Percentiles rank a stretch among this genome's conserved stretches.
phyloP scores from a whole-genome alignment of 116 monocot species.

The Cymodocea nodosa region DNA sequence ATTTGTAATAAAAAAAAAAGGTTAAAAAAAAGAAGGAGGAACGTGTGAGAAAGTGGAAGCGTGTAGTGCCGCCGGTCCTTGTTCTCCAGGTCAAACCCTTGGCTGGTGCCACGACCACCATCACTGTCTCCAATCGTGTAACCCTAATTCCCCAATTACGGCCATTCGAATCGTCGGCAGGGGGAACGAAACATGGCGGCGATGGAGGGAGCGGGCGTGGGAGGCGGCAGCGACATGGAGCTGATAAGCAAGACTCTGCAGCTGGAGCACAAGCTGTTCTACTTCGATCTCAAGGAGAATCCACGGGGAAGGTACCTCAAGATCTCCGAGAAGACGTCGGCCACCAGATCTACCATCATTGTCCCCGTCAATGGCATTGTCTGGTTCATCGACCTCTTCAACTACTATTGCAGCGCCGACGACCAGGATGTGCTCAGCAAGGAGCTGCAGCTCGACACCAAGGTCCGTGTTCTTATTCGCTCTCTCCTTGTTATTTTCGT shows the following conservation, averaged over 20 bases:
- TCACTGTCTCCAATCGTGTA: not conserved
- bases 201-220: conserved; percentile 5
- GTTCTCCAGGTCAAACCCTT: too few species aligned
- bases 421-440: conserved; percentile 48
- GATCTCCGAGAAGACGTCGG: conserved; percentile 95
- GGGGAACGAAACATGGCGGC: not conserved
- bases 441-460: conserved; percentile 74
- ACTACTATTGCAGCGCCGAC: conserved; percentile 40
- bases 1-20: too few species aligned
- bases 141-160: conserved; percentile 2
- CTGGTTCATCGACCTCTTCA: conserved; percentile 72
- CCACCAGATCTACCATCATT: conserved; percentile 78
- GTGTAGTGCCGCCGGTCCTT: not conserved
- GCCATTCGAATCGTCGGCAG: not conserved
- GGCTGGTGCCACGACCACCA: too few species aligned
- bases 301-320: conserved; percentile 78
- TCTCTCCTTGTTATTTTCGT: not conserved
- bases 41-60: not conserved
- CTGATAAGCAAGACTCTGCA: conserved; percentile 81
- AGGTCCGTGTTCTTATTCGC: conserved; percentile 18
- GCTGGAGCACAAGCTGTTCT: conserved; percentile 90
- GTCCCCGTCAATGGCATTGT: conserved; percentile 63
- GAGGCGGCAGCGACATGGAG: conserved; percentile 57
- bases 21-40: not conserved
- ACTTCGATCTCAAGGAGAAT: conserved; percentile 91